Evolutionary conservation across 2,329 filamentous ascomycete genomes (phyloP).

Genomic region (Domatiomyces catenatus): DNA sequence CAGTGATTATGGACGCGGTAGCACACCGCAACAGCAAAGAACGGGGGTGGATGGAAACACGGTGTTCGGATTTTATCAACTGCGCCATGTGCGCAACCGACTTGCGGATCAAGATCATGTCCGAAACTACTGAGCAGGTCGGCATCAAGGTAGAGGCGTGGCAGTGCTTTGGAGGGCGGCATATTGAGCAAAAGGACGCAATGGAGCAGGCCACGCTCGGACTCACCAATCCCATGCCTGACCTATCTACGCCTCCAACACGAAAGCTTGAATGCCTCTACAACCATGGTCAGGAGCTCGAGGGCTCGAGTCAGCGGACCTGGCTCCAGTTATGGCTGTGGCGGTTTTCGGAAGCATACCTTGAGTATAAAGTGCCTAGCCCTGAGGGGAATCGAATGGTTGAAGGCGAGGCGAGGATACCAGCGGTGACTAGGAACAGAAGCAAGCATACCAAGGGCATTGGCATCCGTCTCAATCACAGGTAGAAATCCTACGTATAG

Average conservation of each 20-base stretch:
- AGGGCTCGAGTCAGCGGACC: neutral
- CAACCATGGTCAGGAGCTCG: neutral
- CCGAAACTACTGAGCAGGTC: neutral
- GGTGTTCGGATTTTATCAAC: neutral
- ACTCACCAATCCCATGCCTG: neutral
- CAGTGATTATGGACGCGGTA: neutral
- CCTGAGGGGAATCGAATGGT: too few relatives aligned
- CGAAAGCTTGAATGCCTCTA: neutral
- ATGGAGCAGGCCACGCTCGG: neutral
- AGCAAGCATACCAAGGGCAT: too few relatives aligned
- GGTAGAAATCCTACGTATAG: too few relatives aligned
- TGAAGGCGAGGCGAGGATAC: too few relatives aligned
- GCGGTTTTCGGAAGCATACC: neutral
- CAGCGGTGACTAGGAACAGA: too few relatives aligned
- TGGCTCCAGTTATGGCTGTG: neutral
- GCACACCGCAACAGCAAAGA: neutral
- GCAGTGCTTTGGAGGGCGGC: neutral
- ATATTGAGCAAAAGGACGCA: neutral
- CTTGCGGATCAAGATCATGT: neutral
- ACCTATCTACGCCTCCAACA: neutral
- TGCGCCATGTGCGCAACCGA: neutral
- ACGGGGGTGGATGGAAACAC: neutral
- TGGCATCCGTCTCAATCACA: too few relatives aligned
- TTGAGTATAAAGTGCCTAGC: neutral
- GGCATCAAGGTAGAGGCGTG: neutral